phyloP scores from a whole-genome alignment of 495 filamentous ascomycete species.

The Monascus purpureus region DNA sequence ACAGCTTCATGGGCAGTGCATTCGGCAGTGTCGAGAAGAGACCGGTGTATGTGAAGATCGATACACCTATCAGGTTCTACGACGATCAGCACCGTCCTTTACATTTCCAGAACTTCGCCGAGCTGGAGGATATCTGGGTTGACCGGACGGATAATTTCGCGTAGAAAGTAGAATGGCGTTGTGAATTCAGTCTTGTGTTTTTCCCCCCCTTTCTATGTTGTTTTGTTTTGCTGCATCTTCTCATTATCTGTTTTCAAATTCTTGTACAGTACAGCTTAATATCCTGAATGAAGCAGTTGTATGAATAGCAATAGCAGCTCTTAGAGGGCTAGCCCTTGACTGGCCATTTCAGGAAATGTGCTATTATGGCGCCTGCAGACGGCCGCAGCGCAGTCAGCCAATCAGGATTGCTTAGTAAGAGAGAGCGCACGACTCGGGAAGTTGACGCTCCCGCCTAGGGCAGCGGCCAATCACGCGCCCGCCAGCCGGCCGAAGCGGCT shows the following conservation, averaged over 20 bases:
- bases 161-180: constrained; percentile 50
- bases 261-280: no score
- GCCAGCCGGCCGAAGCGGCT: constrained; percentile 25
- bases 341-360: constrained; percentile 9
- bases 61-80: constrained; percentile 83
- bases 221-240: not conserved
- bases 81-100: constrained; percentile 81
- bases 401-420: constrained; percentile 25
- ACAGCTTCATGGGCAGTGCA: constrained; percentile 87
- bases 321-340: constrained; percentile 15
- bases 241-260: not conserved
- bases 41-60: constrained; percentile 78
- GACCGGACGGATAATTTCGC: constrained; percentile 80
- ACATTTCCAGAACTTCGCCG: constrained; percentile 90
- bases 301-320: no score
- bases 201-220: constrained; percentile 1
- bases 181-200: constrained; percentile 20
- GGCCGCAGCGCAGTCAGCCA: constrained; percentile 18
- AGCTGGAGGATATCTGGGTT: constrained; percentile 82
- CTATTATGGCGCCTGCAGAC: constrained; percentile 7
- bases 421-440: constrained; percentile 6
- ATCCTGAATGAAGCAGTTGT: no score
- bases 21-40: constrained; percentile 86
- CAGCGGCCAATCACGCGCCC: constrained; percentile 6
- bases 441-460: constrained; percentile 3